phyloP scores from a whole-genome alignment of 306 rosid genomes.

The Cucurbita pepo region DNA sequence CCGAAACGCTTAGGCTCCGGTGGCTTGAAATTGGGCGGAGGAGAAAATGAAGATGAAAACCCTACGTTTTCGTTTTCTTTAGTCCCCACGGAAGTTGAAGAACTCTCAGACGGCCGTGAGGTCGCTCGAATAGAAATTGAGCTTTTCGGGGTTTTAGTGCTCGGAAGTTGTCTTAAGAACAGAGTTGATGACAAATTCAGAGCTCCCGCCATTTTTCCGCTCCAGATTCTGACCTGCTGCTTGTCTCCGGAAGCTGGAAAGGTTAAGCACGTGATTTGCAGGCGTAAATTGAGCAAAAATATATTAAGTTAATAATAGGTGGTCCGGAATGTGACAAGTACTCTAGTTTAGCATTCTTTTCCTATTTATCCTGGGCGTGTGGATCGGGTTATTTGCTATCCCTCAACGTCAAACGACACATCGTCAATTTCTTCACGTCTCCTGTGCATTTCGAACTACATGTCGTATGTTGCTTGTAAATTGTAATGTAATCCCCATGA shows the following conservation, averaged over 20 bases:
- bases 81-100: slow-evolving; percentile 23
- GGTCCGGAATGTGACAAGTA: neutral
- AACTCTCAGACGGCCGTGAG: slow-evolving; percentile 28
- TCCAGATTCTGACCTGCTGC: neutral
- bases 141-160: slow-evolving; percentile 11
- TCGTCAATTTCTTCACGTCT: neutral
- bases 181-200: slow-evolving; percentile 25
- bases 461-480: neutral
- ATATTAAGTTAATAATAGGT: neutral
- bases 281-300: neutral
- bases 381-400: neutral
- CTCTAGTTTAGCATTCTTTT: neutral
- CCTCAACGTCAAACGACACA: neutral
- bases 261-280: neutral
- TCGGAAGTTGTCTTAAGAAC: slow-evolving; percentile 18
- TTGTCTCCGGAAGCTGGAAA: neutral
- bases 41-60: slow-evolving; percentile 22
- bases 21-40: slow-evolving; percentile 76
- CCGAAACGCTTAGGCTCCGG: slow-evolving; percentile 79
- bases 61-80: slow-evolving; percentile 13
- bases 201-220: slow-evolving; percentile 35
- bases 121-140: slow-evolving; percentile 36
- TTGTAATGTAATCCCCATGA: neutral
- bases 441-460: neutral
- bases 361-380: neutral